Percentiles rank a stretch among this genome's conserved stretches.
These are phyloP conservation scores for Lagerstroemia speciosa DNA, from an alignment of 345 rosid genomes.

Conservation along the genomic window DNA sequence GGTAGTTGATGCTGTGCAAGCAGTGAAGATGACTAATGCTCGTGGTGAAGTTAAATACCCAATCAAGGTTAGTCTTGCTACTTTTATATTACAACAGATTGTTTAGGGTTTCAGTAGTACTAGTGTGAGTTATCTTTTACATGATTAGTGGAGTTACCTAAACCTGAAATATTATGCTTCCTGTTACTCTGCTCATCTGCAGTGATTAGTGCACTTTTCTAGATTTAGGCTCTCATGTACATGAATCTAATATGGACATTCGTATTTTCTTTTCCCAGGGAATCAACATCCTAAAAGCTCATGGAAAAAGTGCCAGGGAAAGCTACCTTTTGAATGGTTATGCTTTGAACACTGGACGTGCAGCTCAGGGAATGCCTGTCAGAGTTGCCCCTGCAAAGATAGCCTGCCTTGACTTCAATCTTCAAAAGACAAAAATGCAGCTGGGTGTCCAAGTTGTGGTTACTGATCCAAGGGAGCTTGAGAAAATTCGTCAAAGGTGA, in stretches of 20 bases:
- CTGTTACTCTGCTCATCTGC: background rate
- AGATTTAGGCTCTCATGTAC: background rate
- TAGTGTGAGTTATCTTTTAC: background rate
- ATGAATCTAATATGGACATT: background rate
- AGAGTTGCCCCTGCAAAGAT: slow-evolving; percentile 85
- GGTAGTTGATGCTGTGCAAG: slow-evolving; percentile 83
- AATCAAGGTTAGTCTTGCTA: slow-evolving; percentile 52
- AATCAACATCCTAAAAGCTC: slow-evolving; percentile 87
- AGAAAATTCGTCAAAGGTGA: slow-evolving; percentile 90
- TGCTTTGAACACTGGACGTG: slow-evolving; percentile 88
- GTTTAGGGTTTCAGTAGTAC: background rate
- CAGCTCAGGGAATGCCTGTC: slow-evolving; percentile 97
- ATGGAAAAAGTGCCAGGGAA: slow-evolving; percentile 86
- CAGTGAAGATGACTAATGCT: slow-evolving; percentile 83
- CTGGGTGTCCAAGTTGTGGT: slow-evolving; percentile 92
- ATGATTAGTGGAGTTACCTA: background rate
- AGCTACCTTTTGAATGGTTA: slow-evolving; percentile 88
- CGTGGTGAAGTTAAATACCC: slow-evolving; percentile 89
- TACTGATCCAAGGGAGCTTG: slow-evolving; percentile 94
- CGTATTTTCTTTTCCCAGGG: slow-evolving; percentile 35
- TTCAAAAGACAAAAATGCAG: slow-evolving; percentile 96
- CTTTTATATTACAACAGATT: background rate
- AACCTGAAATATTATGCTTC: background rate
- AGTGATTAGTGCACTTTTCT: background rate
- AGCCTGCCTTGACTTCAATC: slow-evolving; percentile 94